Evolutionary conservation across 805 yeast species (phyloP).

Genomic region (Metschnikowia aberdeeniae): DNA sequence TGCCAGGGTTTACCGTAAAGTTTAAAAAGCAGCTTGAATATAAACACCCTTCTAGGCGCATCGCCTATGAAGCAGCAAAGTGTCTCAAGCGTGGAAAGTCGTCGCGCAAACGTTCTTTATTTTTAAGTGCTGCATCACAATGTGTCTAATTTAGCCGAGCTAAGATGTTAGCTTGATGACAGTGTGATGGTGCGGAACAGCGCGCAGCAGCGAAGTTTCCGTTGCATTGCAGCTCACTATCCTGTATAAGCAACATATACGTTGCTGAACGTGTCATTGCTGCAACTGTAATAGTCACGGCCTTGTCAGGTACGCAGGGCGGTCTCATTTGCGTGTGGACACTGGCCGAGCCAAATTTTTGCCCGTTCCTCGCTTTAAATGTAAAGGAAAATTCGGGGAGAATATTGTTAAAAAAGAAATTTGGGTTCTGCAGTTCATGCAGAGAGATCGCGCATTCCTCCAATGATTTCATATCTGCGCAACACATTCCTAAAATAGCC

Average conservation of each 20-base stretch:
- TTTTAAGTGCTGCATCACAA: not conserved
- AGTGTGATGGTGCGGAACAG: not conserved
- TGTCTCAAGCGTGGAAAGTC: not conserved
- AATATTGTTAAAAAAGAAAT: too few species aligned
- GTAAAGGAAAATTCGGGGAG: too few species aligned
- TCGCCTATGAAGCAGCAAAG: not conserved
- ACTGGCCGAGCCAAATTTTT: too few species aligned
- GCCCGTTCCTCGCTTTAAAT: too few species aligned
- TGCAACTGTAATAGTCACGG: not conserved
- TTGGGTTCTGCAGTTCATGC: not conserved
- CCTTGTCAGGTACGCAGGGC: not conserved
- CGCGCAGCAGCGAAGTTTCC: constrained; percentile 1
- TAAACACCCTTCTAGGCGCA: not conserved
- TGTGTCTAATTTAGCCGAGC: constrained; percentile 4
- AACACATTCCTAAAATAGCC: not conserved
- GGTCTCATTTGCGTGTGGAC: too few species aligned
- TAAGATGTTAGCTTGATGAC: not conserved
- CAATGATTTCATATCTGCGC: not conserved
- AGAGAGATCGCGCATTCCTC: not conserved
- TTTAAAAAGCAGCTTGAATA: too few species aligned
- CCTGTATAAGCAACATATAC: not conserved
- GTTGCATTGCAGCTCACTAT: not conserved
- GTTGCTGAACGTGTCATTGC: not conserved
- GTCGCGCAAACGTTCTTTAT: not conserved
- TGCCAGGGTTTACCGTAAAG: too few species aligned